Percentiles rank a stretch among this genome's conserved stretches.
phyloP scores from a whole-genome alignment of 2,329 filamentous ascomycete genomes.

The Fusarium tuaranense region DNA sequence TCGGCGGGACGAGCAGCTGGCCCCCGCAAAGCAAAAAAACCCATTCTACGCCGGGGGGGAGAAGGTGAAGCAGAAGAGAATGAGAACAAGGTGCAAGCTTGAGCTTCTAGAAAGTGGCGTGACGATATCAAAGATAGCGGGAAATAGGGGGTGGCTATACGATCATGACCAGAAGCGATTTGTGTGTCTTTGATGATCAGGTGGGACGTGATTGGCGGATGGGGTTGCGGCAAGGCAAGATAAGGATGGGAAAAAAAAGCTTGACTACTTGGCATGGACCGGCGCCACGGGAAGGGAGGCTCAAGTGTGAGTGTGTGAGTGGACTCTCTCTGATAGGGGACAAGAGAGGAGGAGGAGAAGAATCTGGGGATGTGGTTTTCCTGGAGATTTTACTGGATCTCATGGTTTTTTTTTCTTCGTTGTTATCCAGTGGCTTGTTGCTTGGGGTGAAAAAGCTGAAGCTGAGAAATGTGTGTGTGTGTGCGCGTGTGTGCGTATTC shows the following conservation, averaged over 20 bases:
- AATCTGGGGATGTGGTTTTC: slow-evolving; percentile 29
- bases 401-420: background rate
- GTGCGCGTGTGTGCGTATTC: background rate
- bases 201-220: slow-evolving; percentile 34
- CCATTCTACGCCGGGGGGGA: slow-evolving; percentile 21
- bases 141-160: slow-evolving; percentile 15
- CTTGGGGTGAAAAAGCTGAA: background rate
- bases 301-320: slow-evolving; percentile 17
- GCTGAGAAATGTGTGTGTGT: background rate
- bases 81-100: slow-evolving; percentile 28
- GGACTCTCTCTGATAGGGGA: slow-evolving; percentile 16
- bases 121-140: slow-evolving; percentile 33
- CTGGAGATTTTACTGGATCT: slow-evolving; percentile 9
- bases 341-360: slow-evolving; percentile 2
- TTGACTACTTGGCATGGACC: slow-evolving; percentile 29
- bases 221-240: slow-evolving; percentile 13
- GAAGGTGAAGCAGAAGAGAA: slow-evolving; percentile 3
- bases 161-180: slow-evolving; percentile 41
- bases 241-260: slow-evolving; percentile 33
- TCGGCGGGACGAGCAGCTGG: slow-evolving; percentile 36
- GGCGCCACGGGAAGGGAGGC: slow-evolving; percentile 35
- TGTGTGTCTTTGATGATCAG: slow-evolving; percentile 31
- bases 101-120: slow-evolving; percentile 41
- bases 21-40: slow-evolving; percentile 25
- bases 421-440: background rate